Evolutionary conservation across 2,329 filamentous ascomycete species (phyloP), one percentile per base, ranked within the genome.

Genomic region (Parastagonospora nodorum): DNA sequence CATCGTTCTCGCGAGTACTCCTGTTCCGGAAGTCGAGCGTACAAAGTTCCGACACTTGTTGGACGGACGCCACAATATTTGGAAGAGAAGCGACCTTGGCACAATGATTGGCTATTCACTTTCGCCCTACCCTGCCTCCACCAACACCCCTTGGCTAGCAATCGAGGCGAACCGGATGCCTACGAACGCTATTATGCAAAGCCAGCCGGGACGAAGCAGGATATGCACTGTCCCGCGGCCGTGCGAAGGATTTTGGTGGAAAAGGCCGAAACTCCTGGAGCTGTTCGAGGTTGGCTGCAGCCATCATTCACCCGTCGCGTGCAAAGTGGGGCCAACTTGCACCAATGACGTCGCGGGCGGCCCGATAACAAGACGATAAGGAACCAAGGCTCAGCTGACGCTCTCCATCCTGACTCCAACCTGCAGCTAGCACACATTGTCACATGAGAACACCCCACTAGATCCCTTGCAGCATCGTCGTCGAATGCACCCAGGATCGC

Each of bases 401-500:
- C 54, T 40, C 45, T 55, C 50, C 40, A 46, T 37, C 42, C 42
- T 45, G 46, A 47, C 48, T 19, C 40, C 11, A 39, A 32, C 30
- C 55, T 71, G 68, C 67, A 70, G 61, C 67, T 70, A 69, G 46
- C 53, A 42, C 41, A 39, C 42, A 36, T 56, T 54, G 48, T 68
- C 66, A 67, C 64, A 59, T 55, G 29, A 45, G 42, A 53, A 60
- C 53, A 48, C 50, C 35, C 53, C 29, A 29, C 63, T 63, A 64
- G 39, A 50, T 40, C 58, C 36, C 48, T 60, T 61, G 53, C 56
- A 61, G 60, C 57, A 50, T 61, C 51, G 55, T 53, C 51, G 38
- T 57, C 49, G 57, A 50, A 62, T 58, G 59, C 64, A 66, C 65
- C 61, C 64, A 70, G 62, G 69, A 71, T 71, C 69, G 62, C 69